These are phyloP conservation scores for Terana coerulea DNA, from an alignment of 768 basidiomycete species.

Conservation along the genomic window DNA sequence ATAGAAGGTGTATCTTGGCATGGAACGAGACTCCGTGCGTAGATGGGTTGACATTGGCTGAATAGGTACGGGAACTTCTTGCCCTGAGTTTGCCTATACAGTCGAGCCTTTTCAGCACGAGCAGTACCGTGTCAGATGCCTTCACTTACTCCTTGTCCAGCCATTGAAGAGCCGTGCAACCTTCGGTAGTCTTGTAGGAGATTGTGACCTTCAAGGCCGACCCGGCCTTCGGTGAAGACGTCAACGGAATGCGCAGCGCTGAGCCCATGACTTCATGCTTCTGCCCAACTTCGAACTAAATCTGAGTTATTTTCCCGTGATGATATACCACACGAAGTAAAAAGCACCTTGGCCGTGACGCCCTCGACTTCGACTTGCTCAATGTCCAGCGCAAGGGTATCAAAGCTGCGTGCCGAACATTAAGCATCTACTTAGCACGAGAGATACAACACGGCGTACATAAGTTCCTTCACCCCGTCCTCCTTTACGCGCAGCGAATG, in stretches of 20 bases:
- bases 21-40: slow-evolving; percentile 75
- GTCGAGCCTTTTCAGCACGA: neutral
- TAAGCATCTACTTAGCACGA: neutral
- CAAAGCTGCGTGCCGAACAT: slow-evolving; percentile 41
- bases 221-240: slow-evolving; percentile 36
- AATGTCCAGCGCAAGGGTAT: slow-evolving; percentile 70
- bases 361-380: slow-evolving; percentile 50
- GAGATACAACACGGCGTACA: slow-evolving; percentile 39
- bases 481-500: slow-evolving; percentile 57
- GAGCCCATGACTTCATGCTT: slow-evolving; percentile 75
- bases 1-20: slow-evolving; percentile 87
- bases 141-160: slow-evolving; percentile 69
- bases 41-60: slow-evolving; percentile 91
- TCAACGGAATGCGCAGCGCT: slow-evolving; percentile 60
- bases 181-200: slow-evolving; percentile 67
- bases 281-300: slow-evolving; percentile 49
- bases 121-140: neutral
- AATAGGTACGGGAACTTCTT: slow-evolving; percentile 83
- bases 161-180: slow-evolving; percentile 84
- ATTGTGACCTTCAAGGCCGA: slow-evolving; percentile 46
- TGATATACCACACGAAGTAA: neutral
- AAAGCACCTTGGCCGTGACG: slow-evolving; percentile 24
- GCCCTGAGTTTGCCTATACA: slow-evolving; percentile 73
- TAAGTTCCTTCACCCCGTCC: slow-evolving; percentile 50
- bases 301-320: neutral